Evolutionary conservation across 805 yeast species (phyloP).

Genomic region (Metschnikowia hibisci): DNA sequence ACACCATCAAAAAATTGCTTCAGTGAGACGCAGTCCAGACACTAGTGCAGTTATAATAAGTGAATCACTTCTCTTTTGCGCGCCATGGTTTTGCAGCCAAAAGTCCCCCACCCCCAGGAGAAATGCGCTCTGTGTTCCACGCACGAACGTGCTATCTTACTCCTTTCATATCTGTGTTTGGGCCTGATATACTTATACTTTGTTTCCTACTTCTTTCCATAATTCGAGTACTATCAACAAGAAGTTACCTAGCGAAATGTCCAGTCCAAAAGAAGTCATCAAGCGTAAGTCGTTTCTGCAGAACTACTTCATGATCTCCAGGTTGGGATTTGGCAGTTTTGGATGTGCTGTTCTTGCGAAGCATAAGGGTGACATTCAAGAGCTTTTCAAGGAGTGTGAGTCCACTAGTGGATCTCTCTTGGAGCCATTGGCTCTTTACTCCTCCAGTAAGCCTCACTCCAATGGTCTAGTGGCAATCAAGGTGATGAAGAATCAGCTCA

Average conservation of each 20-base stretch:
- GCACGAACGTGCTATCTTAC: not conserved
- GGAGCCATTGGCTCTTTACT: slow-evolving; percentile 33
- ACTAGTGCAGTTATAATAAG: not conserved
- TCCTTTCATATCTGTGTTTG: slow-evolving; percentile 1
- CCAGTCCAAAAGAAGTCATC: not conserved
- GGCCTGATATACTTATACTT: not conserved
- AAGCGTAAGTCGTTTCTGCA: slow-evolving; percentile 17
- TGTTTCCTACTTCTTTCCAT: not conserved
- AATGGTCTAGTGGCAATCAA: slow-evolving; percentile 68
- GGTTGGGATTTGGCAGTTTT: slow-evolving; percentile 72
- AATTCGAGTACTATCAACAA: not conserved
- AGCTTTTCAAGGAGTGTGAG: slow-evolving; percentile 17
- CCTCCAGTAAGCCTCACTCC: slow-evolving; percentile 17
- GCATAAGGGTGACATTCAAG: slow-evolving; percentile 25
- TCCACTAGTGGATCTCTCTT: slow-evolving; percentile 46
- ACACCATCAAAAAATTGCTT: not conserved
- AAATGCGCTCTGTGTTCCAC: slow-evolving; percentile 1
- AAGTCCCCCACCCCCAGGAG: not conserved
- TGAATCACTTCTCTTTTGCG: slow-evolving; percentile 4
- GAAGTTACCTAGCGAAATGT: not conserved
- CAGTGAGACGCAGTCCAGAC: slow-evolving; percentile 4
- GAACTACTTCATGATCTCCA: slow-evolving; percentile 46
- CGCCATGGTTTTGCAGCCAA: slow-evolving; percentile 3
- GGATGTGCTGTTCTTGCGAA: slow-evolving; percentile 68
- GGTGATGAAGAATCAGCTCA: slow-evolving; percentile 52